phyloP scores from a whole-genome alignment of 345 rosid genomes.

The Kandelia obovata region DNA sequence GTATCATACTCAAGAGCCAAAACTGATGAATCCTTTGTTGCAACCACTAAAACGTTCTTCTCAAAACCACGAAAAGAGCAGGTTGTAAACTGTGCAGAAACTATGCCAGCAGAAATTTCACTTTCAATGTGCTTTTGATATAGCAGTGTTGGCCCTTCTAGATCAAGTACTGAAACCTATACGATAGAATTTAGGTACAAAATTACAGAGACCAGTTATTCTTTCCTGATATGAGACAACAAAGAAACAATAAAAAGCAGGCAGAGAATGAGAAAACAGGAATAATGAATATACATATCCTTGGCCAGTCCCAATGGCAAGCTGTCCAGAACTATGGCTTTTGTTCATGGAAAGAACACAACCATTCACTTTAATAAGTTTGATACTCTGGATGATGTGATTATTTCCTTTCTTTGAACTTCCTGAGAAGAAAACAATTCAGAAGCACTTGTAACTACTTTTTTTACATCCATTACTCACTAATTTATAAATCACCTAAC shows the following conservation, averaged over 20 bases:
- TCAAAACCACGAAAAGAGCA: slow-evolving; percentile 68
- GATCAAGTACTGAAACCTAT: slow-evolving; percentile 69
- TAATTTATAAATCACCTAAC: neutral
- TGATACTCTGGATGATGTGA: slow-evolving; percentile 58
- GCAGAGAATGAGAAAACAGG: neutral
- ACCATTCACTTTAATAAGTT: slow-evolving; percentile 64
- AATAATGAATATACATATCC: slow-evolving; percentile 64
- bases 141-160: slow-evolving; percentile 46
- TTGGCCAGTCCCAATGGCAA: slow-evolving; percentile 75
- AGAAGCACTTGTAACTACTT: neutral
- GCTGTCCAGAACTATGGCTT: slow-evolving; percentile 49
- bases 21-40: slow-evolving; percentile 79
- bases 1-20: slow-evolving; percentile 63
- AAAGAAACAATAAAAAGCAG: neutral
- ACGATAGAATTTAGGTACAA: neutral
- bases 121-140: slow-evolving; percentile 61
- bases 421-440: slow-evolving; percentile 37
- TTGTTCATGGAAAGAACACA: slow-evolving; percentile 52
- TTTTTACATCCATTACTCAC: neutral
- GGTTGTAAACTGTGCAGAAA: slow-evolving; percentile 63
- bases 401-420: slow-evolving; percentile 61
- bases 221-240: neutral
- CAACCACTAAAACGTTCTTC: slow-evolving; percentile 70
- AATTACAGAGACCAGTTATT: neutral
- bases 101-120: slow-evolving; percentile 60